A percentile compares a stretch with the other conserved stretches of the same genome.
These are phyloP conservation scores for Lactarius hatsudake DNA, from an alignment of 768 basidiomycete species.

Conservation along the genomic window DNA sequence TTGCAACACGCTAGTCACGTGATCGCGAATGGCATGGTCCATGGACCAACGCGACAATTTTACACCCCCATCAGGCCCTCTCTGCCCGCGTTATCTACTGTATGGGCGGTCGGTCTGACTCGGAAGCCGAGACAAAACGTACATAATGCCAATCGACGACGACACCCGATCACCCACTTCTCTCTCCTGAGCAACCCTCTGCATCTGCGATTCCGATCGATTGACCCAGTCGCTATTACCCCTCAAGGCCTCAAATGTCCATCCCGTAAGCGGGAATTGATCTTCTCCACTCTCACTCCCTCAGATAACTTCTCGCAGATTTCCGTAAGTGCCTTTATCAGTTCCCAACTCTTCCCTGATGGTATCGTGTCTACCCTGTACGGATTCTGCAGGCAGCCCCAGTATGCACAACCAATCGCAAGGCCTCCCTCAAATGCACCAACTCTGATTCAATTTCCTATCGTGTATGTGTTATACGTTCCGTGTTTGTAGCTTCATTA, in stretches of 20 bases:
- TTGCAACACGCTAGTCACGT: conserved; percentile 17
- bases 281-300: not conserved
- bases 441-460: not conserved
- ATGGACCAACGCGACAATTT: not conserved
- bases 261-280: conserved; percentile 8
- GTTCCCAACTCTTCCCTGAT: not conserved
- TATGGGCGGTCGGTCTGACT: not conserved
- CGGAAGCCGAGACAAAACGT: not conserved
- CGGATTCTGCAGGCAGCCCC: conserved; percentile 7
- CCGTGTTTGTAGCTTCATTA: not conserved
- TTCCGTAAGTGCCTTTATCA: conserved; percentile 12
- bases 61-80: not conserved
- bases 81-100: not conserved
- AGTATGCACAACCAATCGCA: not conserved
- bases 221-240: not conserved
- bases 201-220: not conserved
- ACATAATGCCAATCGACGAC: not conserved
- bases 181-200: not conserved
- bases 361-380: not conserved
- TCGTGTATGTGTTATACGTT: conserved; percentile 8
- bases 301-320: conserved; percentile 7
- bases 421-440: conserved; percentile 4
- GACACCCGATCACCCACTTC: too few species aligned
- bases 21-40: conserved; percentile 5
- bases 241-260: conserved; percentile 1